These are phyloP conservation scores for Vigna unguiculata DNA, from an alignment of 306 rosid species.

Conservation along the genomic window DNA sequence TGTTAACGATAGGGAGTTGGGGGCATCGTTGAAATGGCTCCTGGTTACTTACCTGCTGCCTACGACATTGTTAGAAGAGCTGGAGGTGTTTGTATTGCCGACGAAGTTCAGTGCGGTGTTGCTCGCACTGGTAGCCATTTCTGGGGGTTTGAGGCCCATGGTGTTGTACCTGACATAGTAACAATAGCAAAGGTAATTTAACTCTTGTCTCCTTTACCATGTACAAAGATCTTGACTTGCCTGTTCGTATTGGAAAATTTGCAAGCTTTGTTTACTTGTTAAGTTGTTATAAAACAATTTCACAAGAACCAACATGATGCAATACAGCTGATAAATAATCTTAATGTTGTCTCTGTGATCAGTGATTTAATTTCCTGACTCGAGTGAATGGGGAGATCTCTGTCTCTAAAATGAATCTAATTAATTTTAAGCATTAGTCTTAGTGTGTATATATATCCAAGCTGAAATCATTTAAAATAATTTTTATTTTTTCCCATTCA, in stretches of 20 bases:
- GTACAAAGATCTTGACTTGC: not conserved
- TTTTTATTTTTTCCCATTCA: no score
- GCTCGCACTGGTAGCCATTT: constrained; percentile 91
- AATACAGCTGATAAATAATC: not conserved
- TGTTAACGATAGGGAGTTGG: constrained; percentile 79
- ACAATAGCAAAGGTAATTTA: constrained; percentile 88
- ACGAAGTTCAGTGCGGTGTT: constrained; percentile 92
- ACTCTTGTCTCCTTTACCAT: constrained; percentile 1
- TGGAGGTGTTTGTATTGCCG: constrained; percentile 93
- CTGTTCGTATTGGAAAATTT: not conserved
- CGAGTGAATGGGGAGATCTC: no score
- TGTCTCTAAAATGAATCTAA: not conserved
- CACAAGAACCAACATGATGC: not conserved
- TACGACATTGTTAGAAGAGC: constrained; percentile 67
- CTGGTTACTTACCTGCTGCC: constrained; percentile 85
- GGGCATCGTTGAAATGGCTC: constrained; percentile 87
- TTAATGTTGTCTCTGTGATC: not conserved
- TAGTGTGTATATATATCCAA: no score
- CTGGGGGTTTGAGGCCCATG: constrained; percentile 95
- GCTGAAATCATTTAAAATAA: no score
- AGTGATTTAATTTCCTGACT: not conserved
- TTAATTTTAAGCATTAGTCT: not conserved
- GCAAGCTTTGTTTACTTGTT: not conserved
- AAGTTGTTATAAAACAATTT: not conserved
- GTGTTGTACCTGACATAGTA: constrained; percentile 94